Evolutionary conservation across 2,329 filamentous ascomycete species (phyloP), one percentile per base, ranked within the genome.

Genomic region (Fusarium sulawesiense): DNA sequence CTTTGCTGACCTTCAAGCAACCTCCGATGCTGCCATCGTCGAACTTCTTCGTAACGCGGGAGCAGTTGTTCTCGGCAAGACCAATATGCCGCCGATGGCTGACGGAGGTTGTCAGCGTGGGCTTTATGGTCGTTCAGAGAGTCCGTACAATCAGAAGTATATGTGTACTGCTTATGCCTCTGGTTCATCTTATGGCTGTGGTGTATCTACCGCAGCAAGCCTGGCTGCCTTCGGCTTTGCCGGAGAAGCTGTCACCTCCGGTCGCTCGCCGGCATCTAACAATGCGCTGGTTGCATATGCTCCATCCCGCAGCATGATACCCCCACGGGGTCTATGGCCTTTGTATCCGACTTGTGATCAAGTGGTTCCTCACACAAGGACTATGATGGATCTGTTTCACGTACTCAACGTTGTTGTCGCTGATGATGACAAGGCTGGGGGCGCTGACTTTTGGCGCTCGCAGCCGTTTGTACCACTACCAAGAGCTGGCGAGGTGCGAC

Each of bases 71-170:
- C 61, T 79, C 9, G 88, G 87, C 0, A 82, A 83, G 46, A 88
- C 87, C 1, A 90, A 78, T 4, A 89, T 89, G 83, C 87, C 78
- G 1, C 84, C 87, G 0, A 88, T 89, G 85, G 87, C 87, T 13
- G 83, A 84, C 23, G 86, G 86, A 1, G 87, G 87, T 0, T 87
- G 87, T 82, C 86, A 88, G 62, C 79, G 87, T 10, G 87, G 87
- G 0, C 66, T 86, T 1, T 88, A 87, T 63, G 87, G 87, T 0
- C 80, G 87, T 4, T 85, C 87, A 0, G 86, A 88, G 70, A 86
- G 82, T 25, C 86, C 87, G 0, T 89, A 89, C 69, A 88, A 88
- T 53, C 57, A 73, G 0, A 79, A 83, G 0, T 89, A 86, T 53
- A 77, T 87, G 3, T 81, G 86, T 0, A 86, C 85, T 4, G 87